A percentile compares a stretch with the other conserved stretches of the same genome.
phyloP scores from a whole-genome alignment of 495 filamentous ascomycete genomes.

The Podospora tetraspora region DNA sequence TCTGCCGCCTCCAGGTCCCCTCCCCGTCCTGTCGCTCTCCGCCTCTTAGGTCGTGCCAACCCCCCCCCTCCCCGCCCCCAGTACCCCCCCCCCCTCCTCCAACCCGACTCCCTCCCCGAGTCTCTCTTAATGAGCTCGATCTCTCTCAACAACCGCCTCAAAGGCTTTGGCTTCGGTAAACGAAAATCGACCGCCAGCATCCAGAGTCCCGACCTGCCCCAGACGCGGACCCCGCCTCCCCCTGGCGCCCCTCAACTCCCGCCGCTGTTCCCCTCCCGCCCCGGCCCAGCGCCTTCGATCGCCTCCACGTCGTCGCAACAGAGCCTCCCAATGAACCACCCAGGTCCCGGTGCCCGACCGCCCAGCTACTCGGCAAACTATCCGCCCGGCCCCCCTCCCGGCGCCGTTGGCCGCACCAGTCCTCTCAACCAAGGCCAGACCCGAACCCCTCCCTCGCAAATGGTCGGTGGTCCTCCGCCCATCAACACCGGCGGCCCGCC shows the following conservation, averaged over 20 bases:
- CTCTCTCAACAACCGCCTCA: slow-evolving; percentile 49
- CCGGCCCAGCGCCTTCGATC: slow-evolving; percentile 40
- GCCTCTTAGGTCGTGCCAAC: slow-evolving; percentile 5
- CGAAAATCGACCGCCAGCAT: slow-evolving; percentile 48
- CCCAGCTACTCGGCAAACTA: slow-evolving; percentile 66
- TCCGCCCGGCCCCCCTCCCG: slow-evolving; percentile 44
- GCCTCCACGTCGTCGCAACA: slow-evolving; percentile 43
- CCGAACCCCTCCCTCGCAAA: slow-evolving; percentile 53
- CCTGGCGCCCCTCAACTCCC: slow-evolving; percentile 41
- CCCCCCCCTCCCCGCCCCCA: slow-evolving; percentile 2
- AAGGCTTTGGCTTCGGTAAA: slow-evolving; percentile 55
- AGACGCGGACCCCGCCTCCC: slow-evolving; percentile 36
- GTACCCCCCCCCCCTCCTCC: not conserved
- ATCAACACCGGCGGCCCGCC: slow-evolving; percentile 60
- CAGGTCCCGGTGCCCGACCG: slow-evolving; percentile 55
- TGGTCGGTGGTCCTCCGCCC: slow-evolving; percentile 65
- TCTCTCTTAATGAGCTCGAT: slow-evolving; percentile 54
- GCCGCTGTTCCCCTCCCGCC: slow-evolving; percentile 38
- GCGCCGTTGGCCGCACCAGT: slow-evolving; percentile 47
- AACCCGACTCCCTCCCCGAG: slow-evolving; percentile 13
- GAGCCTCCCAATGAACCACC: slow-evolving; percentile 55
- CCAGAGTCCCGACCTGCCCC: slow-evolving; percentile 37
- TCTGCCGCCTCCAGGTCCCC: slow-evolving; percentile 10
- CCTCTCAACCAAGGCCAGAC: slow-evolving; percentile 42
- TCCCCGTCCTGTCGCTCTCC: slow-evolving; percentile 14